These are phyloP conservation scores for Chlorophyllum brunneum DNA, from an alignment of 768 basidiomycete species.

Conservation along the genomic window DNA sequence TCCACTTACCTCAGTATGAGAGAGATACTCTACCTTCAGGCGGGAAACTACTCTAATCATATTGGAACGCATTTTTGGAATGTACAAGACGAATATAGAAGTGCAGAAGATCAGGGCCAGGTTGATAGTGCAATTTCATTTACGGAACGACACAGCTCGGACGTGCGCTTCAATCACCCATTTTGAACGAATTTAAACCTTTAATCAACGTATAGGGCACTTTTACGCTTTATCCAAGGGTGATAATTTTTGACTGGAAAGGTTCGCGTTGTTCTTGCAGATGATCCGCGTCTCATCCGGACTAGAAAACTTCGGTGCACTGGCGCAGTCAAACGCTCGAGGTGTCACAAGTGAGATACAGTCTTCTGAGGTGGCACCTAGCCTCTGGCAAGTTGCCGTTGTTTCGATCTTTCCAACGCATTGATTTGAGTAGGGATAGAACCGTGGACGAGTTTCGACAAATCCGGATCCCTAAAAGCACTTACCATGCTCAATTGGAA, in stretches of 20 bases:
- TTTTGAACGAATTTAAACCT: not conserved
- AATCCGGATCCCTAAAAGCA: conserved; percentile 42
- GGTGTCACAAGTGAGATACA: conserved; percentile 24
- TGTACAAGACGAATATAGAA: conserved; percentile 68
- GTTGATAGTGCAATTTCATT: conserved; percentile 62
- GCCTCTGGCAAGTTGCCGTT: conserved; percentile 12
- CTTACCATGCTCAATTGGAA: conserved; percentile 47
- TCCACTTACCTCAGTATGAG: conserved; percentile 43
- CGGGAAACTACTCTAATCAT: conserved; percentile 63
- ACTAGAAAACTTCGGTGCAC: conserved; percentile 63
- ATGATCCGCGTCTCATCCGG: not conserved
- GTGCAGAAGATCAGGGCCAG: conserved; percentile 39
- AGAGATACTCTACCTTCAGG: conserved; percentile 78
- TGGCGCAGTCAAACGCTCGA: conserved; percentile 40
- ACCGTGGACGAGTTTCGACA: conserved; percentile 14
- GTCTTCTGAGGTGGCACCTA: conserved; percentile 16
- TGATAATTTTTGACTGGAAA: conserved; percentile 67
- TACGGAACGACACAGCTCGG: conserved; percentile 40
- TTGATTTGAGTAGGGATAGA: conserved; percentile 10
- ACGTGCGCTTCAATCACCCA: not conserved
- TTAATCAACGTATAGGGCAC: conserved; percentile 32
- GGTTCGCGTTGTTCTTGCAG: conserved; percentile 30
- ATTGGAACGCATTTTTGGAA: conserved; percentile 82
- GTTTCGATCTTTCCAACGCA: not conserved
- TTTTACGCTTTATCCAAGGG: conserved; percentile 53